Evolutionary conservation across 805 yeast genomes (phyloP).

Genomic region (Candida nonsorbophila): DNA sequence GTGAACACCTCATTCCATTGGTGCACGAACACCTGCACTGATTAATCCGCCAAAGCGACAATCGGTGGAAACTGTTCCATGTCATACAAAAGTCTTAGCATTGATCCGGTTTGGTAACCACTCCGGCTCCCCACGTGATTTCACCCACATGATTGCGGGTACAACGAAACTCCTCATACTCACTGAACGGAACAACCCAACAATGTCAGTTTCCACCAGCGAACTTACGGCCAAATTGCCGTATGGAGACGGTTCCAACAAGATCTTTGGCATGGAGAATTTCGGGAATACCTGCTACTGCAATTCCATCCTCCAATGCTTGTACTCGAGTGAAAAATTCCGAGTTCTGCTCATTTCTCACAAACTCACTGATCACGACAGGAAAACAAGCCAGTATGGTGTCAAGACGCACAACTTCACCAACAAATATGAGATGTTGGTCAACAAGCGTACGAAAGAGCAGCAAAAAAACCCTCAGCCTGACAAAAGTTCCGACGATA

Average conservation of each 20-base stretch:
- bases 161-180: too few relatives aligned
- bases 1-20: too few relatives aligned
- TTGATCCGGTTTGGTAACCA: neutral
- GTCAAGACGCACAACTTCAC: conserved; percentile 30
- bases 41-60: neutral
- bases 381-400: conserved; percentile 23
- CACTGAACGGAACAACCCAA: neutral
- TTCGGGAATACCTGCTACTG: conserved; percentile 93
- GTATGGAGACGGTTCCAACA: conserved; percentile 63
- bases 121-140: conserved; percentile 2
- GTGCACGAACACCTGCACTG: neutral
- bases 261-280: conserved; percentile 77
- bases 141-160: conserved; percentile 3
- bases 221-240: conserved; percentile 5
- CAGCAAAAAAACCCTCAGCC: conserved; percentile 12
- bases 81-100: neutral
- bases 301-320: conserved; percentile 85
- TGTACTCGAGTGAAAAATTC: conserved; percentile 69
- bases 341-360: conserved; percentile 37
- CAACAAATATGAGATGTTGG: conserved; percentile 33
- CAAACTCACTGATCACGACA: conserved; percentile 25
- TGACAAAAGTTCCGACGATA: conserved; percentile 13
- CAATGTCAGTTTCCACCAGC: neutral
- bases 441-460: conserved; percentile 29
- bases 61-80: neutral